These are phyloP conservation scores for Tephrocybe sp. DNA, from an alignment of 768 basidiomycete genomes.

Conservation along the genomic window DNA sequence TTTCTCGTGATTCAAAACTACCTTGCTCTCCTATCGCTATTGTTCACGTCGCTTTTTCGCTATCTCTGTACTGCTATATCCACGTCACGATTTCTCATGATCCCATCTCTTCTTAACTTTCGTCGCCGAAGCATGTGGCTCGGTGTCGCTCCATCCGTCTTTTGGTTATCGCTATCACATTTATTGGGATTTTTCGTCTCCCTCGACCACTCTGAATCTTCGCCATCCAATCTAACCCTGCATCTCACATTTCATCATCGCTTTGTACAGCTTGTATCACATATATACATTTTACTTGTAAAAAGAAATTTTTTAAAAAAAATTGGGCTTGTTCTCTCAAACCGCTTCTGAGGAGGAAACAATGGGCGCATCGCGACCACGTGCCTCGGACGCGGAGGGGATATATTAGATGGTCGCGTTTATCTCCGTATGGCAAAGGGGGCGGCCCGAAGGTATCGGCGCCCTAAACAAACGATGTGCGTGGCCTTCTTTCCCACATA, in stretches of 20 bases:
- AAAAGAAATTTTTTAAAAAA: too few relatives aligned
- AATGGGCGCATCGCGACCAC: conserved; percentile 31
- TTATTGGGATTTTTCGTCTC: conserved; percentile 5
- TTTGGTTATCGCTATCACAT: conserved; percentile 17
- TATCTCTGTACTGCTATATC: conserved; percentile 14
- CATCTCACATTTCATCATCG: conserved; percentile 14
- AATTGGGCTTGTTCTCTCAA: too few relatives aligned
- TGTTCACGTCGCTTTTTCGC: conserved; percentile 7
- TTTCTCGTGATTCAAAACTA: neutral
- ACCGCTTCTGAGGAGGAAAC: conserved; percentile 11
- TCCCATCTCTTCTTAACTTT: neutral
- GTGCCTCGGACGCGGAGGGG: conserved; percentile 50
- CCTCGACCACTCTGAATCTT: neutral
- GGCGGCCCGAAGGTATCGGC: too few relatives aligned
- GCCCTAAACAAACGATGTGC: too few relatives aligned
- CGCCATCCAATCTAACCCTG: conserved; percentile 4
- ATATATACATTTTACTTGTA: neutral
- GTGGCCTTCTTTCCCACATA: too few relatives aligned
- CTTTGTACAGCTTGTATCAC: conserved; percentile 7
- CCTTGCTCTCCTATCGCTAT: neutral
- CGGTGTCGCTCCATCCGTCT: too few relatives aligned
- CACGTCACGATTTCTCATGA: conserved; percentile 10
- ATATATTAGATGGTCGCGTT: conserved; percentile 19
- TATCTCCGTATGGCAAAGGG: conserved; percentile 2
- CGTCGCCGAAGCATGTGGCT: neutral